Conservation (phyloP, 2,329 filamentous ascomycete genomes). For the Fusarium agapanthi region DNA sequence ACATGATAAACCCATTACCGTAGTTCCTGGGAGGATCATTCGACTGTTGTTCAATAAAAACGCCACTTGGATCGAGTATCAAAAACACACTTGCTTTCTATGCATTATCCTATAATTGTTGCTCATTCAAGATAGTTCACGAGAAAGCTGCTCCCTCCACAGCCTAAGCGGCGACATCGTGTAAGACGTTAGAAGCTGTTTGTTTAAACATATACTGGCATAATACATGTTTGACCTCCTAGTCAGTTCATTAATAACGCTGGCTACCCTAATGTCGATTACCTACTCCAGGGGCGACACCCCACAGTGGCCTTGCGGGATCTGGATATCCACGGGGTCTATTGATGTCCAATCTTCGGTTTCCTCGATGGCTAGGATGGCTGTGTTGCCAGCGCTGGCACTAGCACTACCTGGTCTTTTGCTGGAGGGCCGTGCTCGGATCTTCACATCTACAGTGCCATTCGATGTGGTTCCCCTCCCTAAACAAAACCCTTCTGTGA, state of each 20-base stretch:
- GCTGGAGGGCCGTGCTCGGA: conserved; percentile 6
- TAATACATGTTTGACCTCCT: neutral
- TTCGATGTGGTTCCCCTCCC: conserved; percentile 1
- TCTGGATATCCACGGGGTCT: neutral
- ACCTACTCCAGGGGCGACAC: neutral
- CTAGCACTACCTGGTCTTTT: neutral
- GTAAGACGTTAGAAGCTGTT: neutral
- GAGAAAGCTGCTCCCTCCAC: conserved; percentile 11
- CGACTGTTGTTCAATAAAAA: conserved; percentile 15
- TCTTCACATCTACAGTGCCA: conserved; percentile 22
- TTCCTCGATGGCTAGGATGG: conserved; percentile 9
- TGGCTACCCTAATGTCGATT: neutral
- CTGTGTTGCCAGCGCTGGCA: neutral
- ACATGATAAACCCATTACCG: neutral
- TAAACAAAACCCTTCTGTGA: neutral
- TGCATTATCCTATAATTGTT: neutral
- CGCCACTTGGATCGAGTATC: neutral
- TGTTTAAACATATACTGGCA: neutral
- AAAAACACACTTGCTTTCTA: neutral
- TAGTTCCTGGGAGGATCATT: conserved; percentile 24
- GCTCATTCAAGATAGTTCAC: neutral
- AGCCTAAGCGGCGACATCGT: neutral
- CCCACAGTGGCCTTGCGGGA: conserved; percentile 13
- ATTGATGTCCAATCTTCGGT: neutral
- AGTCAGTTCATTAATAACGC: neutral